Percentiles rank a stretch among this genome's conserved stretches.
These are phyloP conservation scores for Heliocybe sulcata DNA, from an alignment of 1,284 basidiomycete species.

Conservation along the genomic window DNA sequence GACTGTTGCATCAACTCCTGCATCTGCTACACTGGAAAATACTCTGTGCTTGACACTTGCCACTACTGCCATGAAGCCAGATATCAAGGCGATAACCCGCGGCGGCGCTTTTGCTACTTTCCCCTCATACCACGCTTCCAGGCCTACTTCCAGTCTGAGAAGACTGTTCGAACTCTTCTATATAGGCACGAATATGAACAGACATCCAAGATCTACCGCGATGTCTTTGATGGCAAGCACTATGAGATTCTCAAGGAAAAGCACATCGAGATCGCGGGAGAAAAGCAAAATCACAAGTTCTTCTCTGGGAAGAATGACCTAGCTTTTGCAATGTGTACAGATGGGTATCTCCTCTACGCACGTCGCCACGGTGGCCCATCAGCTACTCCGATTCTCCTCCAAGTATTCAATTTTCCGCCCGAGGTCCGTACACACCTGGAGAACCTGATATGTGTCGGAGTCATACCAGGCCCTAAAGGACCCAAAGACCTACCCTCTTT, in stretches of 20 bases:
- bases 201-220: slow-evolving; percentile 11
- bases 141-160: slow-evolving; percentile 17
- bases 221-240: slow-evolving; percentile 23
- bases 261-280: slow-evolving; percentile 17
- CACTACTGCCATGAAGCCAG: slow-evolving; percentile 18
- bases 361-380: slow-evolving; percentile 12
- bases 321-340: slow-evolving; percentile 20
- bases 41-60: slow-evolving; percentile 14
- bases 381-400: slow-evolving; percentile 19
- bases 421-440: slow-evolving; percentile 15
- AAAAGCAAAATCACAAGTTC: slow-evolving; percentile 13
- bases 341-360: slow-evolving; percentile 23
- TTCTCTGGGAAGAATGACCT: slow-evolving; percentile 23
- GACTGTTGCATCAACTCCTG: slow-evolving; percentile 27
- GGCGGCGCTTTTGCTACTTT: slow-evolving; percentile 20
- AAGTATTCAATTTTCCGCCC: slow-evolving; percentile 24
- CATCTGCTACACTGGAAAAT: slow-evolving; percentile 16
- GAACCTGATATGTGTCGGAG: slow-evolving; percentile 21
- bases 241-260: slow-evolving; percentile 16
- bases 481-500: slow-evolving; percentile 24
- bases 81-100: slow-evolving; percentile 10
- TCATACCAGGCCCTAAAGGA: slow-evolving; percentile 26
- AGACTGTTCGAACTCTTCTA: too few species aligned
- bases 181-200: too few species aligned
- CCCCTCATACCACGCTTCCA: slow-evolving; percentile 25